Evolutionary conservation across 176 grass and related monocot species (phyloP), one percentile per base, ranked within the genome.

Genomic region (Triticum dicoccoides): DNA sequence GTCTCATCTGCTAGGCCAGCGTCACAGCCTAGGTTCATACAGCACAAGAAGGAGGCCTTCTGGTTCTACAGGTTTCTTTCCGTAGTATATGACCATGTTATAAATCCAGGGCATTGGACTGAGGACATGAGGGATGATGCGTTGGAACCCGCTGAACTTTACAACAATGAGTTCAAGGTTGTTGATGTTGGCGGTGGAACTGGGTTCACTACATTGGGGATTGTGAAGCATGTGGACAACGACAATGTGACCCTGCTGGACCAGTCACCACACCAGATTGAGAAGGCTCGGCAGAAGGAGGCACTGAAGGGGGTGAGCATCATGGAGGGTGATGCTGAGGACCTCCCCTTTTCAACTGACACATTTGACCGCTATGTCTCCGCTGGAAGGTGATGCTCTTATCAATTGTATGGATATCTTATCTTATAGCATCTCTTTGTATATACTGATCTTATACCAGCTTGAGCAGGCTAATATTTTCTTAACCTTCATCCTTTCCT

Each of bases 41-140:
- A 94, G 65, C 94, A 94, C 86, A 97, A 97, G 71, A 86, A 93
- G 88, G 92, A 94, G 75, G 94, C 92, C 10, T 94, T 97, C 83
- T 97, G 95, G 91, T 97, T 97, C 80, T 94, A 94, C 62, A 85
- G 91, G 7, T 89, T 97, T 21, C 85, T 94, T 29, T 94, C 91
- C 13, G 87, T 97, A 21, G 91, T 92, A 1, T 97, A 97, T 45
- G 91, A 94, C 33, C 91, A 97, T 87, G 74, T 92, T 23, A 87
- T 94, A 82, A 97, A 92, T 76, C 91, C 85, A 6, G 89, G 86
- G 39, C 95, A 76, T 30, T 76, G 73, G 73, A 76, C 73, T 2
- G 73, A 76, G 44, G 73, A 76, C 73, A 76, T 76, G 95, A 87
- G 95, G 76, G 88, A 94, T 9, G 92, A 94, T 17, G 90, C 92